Conservation (phyloP, 305 asterid species). For the Fraxinus baroniana region DNA sequence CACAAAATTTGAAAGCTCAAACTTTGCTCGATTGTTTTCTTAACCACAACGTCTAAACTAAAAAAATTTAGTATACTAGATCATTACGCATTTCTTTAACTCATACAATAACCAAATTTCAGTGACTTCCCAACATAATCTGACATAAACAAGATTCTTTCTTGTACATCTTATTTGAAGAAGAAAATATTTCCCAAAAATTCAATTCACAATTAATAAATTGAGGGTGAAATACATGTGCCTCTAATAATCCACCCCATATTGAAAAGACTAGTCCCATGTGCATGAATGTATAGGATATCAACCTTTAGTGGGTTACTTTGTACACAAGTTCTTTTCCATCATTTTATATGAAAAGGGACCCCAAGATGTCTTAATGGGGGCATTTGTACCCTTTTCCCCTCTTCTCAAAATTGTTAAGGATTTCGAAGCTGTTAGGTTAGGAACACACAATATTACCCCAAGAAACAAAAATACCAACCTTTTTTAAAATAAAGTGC, state of each 20-base stretch:
- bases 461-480: too few species aligned
- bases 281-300: conserved; percentile 20
- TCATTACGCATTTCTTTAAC: neutral
- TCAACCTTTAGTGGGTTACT: conserved; percentile 21
- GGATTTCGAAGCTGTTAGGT: neutral
- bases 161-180: neutral
- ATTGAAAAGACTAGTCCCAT: conserved; percentile 11
- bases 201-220: neutral
- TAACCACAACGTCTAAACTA: neutral
- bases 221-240: neutral
- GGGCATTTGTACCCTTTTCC: conserved; percentile 25
- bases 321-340: conserved; percentile 30
- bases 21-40: neutral
- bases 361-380: conserved; percentile 29
- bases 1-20: neutral
- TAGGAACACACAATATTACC: too few species aligned
- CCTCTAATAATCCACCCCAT: neutral
- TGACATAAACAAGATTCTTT: neutral
- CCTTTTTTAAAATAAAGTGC: too few species aligned
- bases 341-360: conserved; percentile 29
- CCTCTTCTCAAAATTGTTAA: conserved; percentile 13
- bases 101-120: neutral
- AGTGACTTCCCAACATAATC: neutral
- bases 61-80: neutral
- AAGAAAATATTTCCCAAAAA: neutral